phyloP scores from a whole-genome alignment of 352 stramenopile species.

The Phytophthora syringae region DNA sequence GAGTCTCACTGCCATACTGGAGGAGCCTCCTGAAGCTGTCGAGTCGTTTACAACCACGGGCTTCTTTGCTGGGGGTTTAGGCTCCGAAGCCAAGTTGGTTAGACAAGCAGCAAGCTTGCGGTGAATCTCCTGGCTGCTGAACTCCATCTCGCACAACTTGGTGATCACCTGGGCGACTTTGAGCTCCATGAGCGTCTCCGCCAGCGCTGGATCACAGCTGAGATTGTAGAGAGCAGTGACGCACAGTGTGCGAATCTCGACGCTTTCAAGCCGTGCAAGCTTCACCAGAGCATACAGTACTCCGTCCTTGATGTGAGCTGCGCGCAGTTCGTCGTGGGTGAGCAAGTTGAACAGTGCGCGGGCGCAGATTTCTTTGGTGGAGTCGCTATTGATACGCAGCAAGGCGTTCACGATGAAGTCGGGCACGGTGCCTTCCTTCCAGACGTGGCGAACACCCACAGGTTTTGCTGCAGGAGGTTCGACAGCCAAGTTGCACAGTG shows the following conservation, averaged over 20 bases:
- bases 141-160: constrained; percentile 88
- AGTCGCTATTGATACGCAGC: constrained; percentile 89
- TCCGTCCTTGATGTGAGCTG: constrained; percentile 86
- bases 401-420: constrained; percentile 92
- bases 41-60: neutral
- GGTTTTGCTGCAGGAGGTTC: constrained; percentile 50
- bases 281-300: constrained; percentile 91
- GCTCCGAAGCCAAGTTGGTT: constrained; percentile 75
- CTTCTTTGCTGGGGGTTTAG: constrained; percentile 46
- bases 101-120: constrained; percentile 74
- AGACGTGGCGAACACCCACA: constrained; percentile 71
- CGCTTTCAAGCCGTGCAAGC: constrained; percentile 80
- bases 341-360: constrained; percentile 88
- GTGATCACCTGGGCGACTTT: constrained; percentile 86
- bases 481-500: constrained; percentile 85
- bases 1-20: constrained; percentile 39
- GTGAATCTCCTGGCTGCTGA: constrained; percentile 83
- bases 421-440: constrained; percentile 85
- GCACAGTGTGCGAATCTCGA: constrained; percentile 82
- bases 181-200: constrained; percentile 84
- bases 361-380: constrained; percentile 89
- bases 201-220: constrained; percentile 71
- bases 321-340: constrained; percentile 79
- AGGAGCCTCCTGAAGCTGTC: constrained; percentile 3
- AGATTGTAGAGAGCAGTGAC: constrained; percentile 88